Base-by-base conservation (phyloP, 495 filamentous ascomycete species). In the Hyphodiscus hymeniophilus region DNA sequence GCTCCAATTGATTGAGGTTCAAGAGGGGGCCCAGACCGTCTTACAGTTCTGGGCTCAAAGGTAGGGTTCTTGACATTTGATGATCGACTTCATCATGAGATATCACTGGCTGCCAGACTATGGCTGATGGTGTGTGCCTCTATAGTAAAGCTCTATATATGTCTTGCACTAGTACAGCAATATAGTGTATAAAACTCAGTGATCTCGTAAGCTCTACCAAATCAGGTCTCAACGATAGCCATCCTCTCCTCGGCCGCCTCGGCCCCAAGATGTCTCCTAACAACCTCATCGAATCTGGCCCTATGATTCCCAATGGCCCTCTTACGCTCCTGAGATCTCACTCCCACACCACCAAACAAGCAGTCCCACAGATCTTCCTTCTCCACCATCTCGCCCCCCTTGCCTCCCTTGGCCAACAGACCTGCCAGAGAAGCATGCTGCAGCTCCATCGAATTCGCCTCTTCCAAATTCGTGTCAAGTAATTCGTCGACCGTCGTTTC, bases 291-390 rank as follows among this genome's bases (percentile, higher is more conserved):
- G 35, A 23, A 20, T 26, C 54, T 35, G 20, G 48, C 21, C 16
- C 44, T 32, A 36, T 32, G 18, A 33, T 35, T 42, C 2, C 24
- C 51, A 3, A 54, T 12, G 1, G 22, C 31, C 7, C 40, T 28
- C 15, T 24, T 35, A 2, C 20, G 38, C n/a, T 30, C 23, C 12
- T 13, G 30, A 20, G 3, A 48, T 30, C 34, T 17, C 32, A 48
- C 36, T 3, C 26, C 20, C 20, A 38, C 35, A 15, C 47, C 51
- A 42, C 82, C 82, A 71, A 95, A 96, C 8, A 96, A 66, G 67
- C 91, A 97, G 39, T 77, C 77, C 91, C 89, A 95, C 22, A 97
- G 63, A 64, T 95, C 91, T 32, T 83, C 77, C 44, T 85, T 73
- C 21, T 77, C 73, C 3, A 97, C 87, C 38, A 83, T 62, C 62